Conservation (phyloP, 768 basidiomycete genomes). For the Lactarius vividus region DNA sequence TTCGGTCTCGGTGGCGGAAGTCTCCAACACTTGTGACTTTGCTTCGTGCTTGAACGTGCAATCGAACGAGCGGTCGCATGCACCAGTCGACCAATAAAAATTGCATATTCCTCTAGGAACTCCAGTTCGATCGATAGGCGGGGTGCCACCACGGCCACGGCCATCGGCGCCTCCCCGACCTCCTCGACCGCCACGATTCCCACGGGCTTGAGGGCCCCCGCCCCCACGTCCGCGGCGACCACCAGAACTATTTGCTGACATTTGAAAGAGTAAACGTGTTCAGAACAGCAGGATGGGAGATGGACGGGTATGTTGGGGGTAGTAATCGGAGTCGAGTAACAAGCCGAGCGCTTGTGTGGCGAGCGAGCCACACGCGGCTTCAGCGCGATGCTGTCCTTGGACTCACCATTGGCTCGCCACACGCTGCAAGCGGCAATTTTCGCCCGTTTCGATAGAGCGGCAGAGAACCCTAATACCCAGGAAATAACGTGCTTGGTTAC, state of each 20-base stretch:
- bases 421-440: too few species aligned
- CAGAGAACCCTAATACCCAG: not conserved
- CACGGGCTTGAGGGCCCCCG: not conserved
- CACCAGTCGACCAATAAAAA: slow-evolving; percentile 34
- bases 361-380: not conserved
- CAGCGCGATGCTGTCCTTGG: not conserved
- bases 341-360: not conserved
- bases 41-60: slow-evolving; percentile 33
- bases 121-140: slow-evolving; percentile 8
- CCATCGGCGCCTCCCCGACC: slow-evolving; percentile 24
- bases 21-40: slow-evolving; percentile 11
- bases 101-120: slow-evolving; percentile 32
- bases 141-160: slow-evolving; percentile 16
- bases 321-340: not conserved
- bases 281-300: too few species aligned
- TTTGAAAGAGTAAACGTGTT: not conserved
- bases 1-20: not conserved
- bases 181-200: slow-evolving; percentile 24
- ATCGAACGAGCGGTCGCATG: slow-evolving; percentile 31
- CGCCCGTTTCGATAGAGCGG: not conserved
- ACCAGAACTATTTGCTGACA: slow-evolving; percentile 10
- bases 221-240: slow-evolving; percentile 9
- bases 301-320: not conserved
- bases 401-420: not conserved
- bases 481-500: not conserved